phyloP scores from a whole-genome alignment of 805 yeast species.

The Saturnispora silvae region DNA sequence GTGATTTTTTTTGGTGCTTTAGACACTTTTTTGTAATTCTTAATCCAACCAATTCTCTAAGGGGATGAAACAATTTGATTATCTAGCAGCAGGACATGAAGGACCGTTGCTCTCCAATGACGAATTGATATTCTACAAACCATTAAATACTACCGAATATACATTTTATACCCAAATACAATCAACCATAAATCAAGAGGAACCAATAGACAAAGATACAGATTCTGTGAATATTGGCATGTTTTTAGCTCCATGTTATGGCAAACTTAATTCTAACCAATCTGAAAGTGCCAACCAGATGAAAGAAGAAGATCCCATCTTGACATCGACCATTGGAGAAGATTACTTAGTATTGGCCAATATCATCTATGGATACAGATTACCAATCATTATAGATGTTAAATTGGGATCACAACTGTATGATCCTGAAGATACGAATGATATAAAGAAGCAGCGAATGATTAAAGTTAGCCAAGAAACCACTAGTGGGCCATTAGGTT shows the following conservation, averaged over 20 bases:
- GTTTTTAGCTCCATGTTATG: conserved; percentile 31
- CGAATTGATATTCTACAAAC: conserved; percentile 67
- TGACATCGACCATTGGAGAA: conserved; percentile 14
- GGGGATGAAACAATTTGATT: conserved; percentile 30
- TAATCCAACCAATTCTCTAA: neutral
- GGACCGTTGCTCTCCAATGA: conserved; percentile 57
- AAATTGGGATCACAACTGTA: conserved; percentile 67
- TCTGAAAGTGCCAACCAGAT: conserved; percentile 4
- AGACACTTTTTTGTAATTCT: neutral
- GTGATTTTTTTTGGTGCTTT: neutral
- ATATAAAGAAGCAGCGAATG: conserved; percentile 54
- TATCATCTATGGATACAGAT: conserved; percentile 43
- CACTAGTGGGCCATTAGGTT: conserved; percentile 68
- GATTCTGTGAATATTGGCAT: conserved; percentile 2
- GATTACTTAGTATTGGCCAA: conserved; percentile 63
- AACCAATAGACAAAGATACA: too few relatives aligned
- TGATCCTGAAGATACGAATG: conserved; percentile 50
- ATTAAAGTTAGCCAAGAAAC: conserved; percentile 54
- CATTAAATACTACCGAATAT: conserved; percentile 51
- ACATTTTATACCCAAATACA: conserved; percentile 51
- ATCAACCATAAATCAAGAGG: neutral
- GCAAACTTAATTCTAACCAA: conserved; percentile 26
- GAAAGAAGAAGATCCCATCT: conserved; percentile 10
- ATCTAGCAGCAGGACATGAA: conserved; percentile 89
- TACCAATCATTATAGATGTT: conserved; percentile 73